phyloP scores from a whole-genome alignment of 164 flowering plant species.

The Magnolia kwangsiensis region DNA sequence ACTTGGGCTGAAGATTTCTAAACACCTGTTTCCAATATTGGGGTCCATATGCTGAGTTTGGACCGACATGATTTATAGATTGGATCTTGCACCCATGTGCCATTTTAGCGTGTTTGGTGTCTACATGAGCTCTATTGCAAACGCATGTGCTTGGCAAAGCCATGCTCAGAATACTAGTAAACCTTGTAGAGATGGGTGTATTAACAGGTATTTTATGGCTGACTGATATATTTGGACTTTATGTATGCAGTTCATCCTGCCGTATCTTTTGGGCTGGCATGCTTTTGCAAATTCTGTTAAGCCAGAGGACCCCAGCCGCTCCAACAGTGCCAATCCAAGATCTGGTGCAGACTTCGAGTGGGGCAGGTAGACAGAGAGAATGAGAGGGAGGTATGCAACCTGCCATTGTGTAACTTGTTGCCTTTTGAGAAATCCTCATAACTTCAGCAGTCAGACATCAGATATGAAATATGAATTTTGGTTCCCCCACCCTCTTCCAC shows the following conservation, averaged over 20 bases:
- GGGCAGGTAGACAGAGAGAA: conserved; percentile 43
- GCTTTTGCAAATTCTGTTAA: conserved; percentile 56
- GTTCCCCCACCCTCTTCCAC: too few species aligned
- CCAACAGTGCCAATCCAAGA: conserved; percentile 40
- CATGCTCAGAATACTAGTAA: not conserved
- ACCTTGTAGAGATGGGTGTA: not conserved
- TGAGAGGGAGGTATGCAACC: not conserved
- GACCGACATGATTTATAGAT: not conserved
- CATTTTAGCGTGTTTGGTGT: not conserved
- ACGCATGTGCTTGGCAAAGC: not conserved
- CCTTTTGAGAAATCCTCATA: too few species aligned
- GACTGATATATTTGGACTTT: conserved; percentile 7
- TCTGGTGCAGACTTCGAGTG: conserved; percentile 68
- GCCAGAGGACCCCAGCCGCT: conserved; percentile 47
- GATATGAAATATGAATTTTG: too few species aligned
- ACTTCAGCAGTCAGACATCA: too few species aligned
- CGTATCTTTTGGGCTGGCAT: conserved; percentile 90
- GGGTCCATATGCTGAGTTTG: not conserved
- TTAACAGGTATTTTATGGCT: not conserved
- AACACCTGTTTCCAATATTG: not conserved
- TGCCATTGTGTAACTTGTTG: too few species aligned
- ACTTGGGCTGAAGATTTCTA: too few species aligned
- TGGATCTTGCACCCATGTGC: not conserved
- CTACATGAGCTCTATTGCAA: not conserved
- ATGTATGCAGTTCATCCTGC: conserved; percentile 70